These are phyloP conservation scores for Sclerotinia spermophila DNA, from an alignment of 2,329 filamentous ascomycete genomes.

Conservation along the genomic window DNA sequence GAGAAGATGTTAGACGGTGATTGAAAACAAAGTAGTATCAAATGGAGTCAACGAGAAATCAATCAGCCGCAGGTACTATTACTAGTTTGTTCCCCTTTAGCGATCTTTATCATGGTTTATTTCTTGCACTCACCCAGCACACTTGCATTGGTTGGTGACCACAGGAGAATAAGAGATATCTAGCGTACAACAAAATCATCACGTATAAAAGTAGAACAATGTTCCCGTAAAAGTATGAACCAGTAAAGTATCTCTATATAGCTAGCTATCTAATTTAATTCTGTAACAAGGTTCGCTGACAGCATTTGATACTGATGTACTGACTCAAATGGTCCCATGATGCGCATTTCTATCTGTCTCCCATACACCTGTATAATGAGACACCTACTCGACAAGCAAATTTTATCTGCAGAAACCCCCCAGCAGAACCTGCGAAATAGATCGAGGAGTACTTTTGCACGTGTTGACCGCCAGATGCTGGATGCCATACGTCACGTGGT, in stretches of 20 bases:
- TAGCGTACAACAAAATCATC: not conserved
- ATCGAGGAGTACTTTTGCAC: not conserved
- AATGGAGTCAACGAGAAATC: not conserved
- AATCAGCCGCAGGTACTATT: not conserved
- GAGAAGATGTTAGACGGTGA: no score
- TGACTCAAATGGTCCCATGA: not conserved
- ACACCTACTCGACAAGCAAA: accelerated
- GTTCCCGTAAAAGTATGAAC: not conserved
- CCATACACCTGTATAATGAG: not conserved
- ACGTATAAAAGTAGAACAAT: not conserved
- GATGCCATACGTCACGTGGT: no score
- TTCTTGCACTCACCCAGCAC: not conserved
- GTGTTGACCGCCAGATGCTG: not conserved
- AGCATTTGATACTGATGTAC: not conserved
- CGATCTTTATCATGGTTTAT: not conserved
- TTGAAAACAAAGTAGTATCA: not conserved
- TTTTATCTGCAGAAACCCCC: not conserved
- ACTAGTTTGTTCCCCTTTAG: accelerated
- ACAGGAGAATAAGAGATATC: not conserved
- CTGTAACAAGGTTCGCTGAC: not conserved
- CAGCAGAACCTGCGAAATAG: not conserved
- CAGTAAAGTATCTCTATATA: not conserved
- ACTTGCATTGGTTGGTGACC: not conserved
- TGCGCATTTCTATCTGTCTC: accelerated
- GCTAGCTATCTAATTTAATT: not conserved